Conservation (phyloP, 2,329 filamentous ascomycete genomes). For the Clonostachys sp. region DNA sequence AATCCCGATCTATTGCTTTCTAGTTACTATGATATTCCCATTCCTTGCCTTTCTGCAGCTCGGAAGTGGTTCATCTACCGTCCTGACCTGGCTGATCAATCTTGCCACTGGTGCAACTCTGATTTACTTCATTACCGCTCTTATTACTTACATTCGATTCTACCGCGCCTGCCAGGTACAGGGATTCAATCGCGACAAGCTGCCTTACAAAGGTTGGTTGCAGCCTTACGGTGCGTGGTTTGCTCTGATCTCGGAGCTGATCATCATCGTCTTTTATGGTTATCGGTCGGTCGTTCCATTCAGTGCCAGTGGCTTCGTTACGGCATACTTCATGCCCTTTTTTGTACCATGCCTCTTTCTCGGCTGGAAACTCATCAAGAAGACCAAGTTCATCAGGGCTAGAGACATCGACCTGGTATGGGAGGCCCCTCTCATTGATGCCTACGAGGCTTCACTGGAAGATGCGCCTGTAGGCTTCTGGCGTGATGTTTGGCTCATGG, state of each 20-base stretch:
- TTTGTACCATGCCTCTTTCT: conserved; percentile 48
- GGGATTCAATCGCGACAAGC: conserved; percentile 47
- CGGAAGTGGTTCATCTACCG: conserved; percentile 48
- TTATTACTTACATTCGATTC: conserved; percentile 59
- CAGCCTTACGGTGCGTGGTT: conserved; percentile 56
- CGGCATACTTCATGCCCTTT: conserved; percentile 54
- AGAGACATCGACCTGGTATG: conserved; percentile 54
- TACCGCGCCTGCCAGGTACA: conserved; percentile 52
- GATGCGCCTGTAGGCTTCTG: conserved; percentile 45
- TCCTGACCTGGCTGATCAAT: conserved; percentile 71
- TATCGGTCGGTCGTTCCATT: conserved; percentile 47
- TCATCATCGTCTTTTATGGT: conserved; percentile 47
- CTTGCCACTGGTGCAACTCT: conserved; percentile 65
- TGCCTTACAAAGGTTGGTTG: conserved; percentile 57
- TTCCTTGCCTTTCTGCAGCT: conserved; percentile 66
- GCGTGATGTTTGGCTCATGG: conserved; percentile 42
- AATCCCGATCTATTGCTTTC: conserved; percentile 58
- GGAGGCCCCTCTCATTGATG: conserved; percentile 54
- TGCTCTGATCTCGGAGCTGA: conserved; percentile 31
- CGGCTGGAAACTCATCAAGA: conserved; percentile 60
- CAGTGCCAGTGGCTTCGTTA: conserved; percentile 39
- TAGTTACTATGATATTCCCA: conserved; percentile 46
- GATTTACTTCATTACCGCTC: conserved; percentile 66
- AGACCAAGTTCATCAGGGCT: conserved; percentile 47
- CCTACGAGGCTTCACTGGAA: conserved; percentile 46